These are phyloP conservation scores for Diutina siamensis DNA, from an alignment of 1,139 yeast genomes.

Conservation along the genomic window DNA sequence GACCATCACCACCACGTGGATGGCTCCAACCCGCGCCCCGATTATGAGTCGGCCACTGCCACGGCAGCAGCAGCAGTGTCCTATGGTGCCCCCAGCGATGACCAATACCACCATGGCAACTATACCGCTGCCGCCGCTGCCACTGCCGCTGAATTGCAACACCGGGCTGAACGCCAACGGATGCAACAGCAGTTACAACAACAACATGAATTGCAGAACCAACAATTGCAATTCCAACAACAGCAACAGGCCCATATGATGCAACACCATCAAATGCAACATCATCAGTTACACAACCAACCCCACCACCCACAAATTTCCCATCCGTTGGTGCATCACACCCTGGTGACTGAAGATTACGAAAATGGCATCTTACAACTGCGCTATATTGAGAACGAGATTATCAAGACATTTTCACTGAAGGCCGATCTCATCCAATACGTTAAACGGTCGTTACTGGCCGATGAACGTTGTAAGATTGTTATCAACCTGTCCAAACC, in stretches of 20 bases:
- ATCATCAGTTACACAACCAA: conserved; percentile 9
- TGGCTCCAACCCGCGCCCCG: conserved; percentile 10
- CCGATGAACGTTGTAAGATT: conserved; percentile 36
- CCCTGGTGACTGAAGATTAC: conserved; percentile 7
- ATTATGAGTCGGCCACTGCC: conserved; percentile 11
- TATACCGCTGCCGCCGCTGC: conserved; percentile 11
- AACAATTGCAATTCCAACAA: conserved; percentile 10
- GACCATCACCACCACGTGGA: conserved; percentile 10
- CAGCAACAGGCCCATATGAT: conserved; percentile 9
- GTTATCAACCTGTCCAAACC: conserved; percentile 40
- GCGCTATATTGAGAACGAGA: conserved; percentile 31
- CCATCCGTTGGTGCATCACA: conserved; percentile 9
- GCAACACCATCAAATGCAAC: conserved; percentile 10
- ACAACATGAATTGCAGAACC: conserved; percentile 9
- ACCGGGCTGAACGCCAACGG: conserved; percentile 7
- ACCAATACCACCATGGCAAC: conserved; percentile 10
- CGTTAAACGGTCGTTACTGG: conserved; percentile 31
- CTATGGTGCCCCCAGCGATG: conserved; percentile 11
- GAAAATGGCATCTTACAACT: conserved; percentile 14
- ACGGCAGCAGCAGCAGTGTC: conserved; percentile 12
- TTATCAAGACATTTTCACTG: conserved; percentile 32
- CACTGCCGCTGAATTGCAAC: conserved; percentile 4
- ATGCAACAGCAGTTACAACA: conserved; percentile 8
- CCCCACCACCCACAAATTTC: conserved; percentile 11
- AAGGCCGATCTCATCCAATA: conserved; percentile 32